Base-by-base conservation (phyloP, 1,284 basidiomycete genomes). In the Leccinum ponderosum region DNA sequence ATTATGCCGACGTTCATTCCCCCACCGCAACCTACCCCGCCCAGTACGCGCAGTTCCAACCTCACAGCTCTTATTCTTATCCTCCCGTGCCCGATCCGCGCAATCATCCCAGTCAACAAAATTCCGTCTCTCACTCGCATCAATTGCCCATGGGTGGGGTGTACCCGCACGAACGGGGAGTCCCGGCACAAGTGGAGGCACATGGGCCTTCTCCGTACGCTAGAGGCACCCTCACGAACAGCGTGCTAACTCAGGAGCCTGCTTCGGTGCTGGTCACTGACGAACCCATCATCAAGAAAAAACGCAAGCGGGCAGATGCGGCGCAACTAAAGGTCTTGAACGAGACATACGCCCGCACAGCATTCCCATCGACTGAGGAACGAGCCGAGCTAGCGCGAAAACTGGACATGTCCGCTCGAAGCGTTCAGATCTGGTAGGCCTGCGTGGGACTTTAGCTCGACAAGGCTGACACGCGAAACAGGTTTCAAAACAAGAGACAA, bases 401-500 rank as follows among this genome's bases (percentile, higher is more conserved):
- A 66, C 77, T 93, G 64, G 89, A 89, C 66, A 93, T 93, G 91
- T 87, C 89, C 48, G 84, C 91, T 37, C 79, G 91, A 65, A 92
- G 90, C 66, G 91, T 93, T 64, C 91, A 93, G 73, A 93, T 93
- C 64, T 93, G 91, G 91, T 91, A 73, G 66, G 82, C 48, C 67
- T 58, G 50, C 60, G 65, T 58, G 62, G 57, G 58, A 50, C 50
- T 52, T 53, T 56, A 61, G 56, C 44, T 70, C 59, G 58, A 68
- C 58, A 60, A 55, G 25, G 37, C 64, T 67, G 64, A 67, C 59
- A 61, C 48, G 51, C 62, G 63, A 63, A 62, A 60, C 65, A 92
- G 90, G 90, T 93, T 93, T 78, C 91, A 93, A 77, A 93, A 93
- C 70, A 91, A 91, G 77, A 81, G 90, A 59, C 91, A 93, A 72